A percentile compares a stretch with the other conserved stretches of the same genome.
phyloP scores from a whole-genome alignment of 2,329 filamentous ascomycete genomes.

The Aureobasidium leucospermi region DNA sequence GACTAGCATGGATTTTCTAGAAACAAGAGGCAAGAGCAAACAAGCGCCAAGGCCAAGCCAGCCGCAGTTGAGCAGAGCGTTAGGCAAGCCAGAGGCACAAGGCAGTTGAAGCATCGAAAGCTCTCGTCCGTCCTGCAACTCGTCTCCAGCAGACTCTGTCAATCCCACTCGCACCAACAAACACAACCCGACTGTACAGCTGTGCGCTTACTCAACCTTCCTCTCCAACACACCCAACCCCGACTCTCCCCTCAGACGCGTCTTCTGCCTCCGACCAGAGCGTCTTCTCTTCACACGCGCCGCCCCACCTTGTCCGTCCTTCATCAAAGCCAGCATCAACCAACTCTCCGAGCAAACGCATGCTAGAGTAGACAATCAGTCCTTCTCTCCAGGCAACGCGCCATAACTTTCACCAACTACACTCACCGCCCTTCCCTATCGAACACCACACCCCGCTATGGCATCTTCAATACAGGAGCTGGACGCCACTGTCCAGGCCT shows the following conservation, averaged over 20 bases:
- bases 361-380: slow-evolving; percentile 1
- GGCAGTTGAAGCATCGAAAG: neutral
- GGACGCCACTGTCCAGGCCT: slow-evolving; percentile 90
- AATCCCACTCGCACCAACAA: neutral
- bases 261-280: slow-evolving; percentile 1
- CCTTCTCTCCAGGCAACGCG: neutral
- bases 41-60: neutral
- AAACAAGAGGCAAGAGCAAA: neutral
- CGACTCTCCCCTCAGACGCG: neutral
- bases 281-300: slow-evolving; percentile 8
- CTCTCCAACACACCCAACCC: neutral
- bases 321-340: neutral
- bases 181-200: neutral
- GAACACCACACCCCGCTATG: slow-evolving; percentile 37
- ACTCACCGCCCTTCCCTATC: neutral
- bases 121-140: neutral
- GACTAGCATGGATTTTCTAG: neutral
- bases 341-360: neutral
- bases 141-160: neutral
- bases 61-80: neutral
- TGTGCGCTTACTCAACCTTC: neutral
- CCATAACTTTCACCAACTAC: neutral
- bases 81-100: neutral
- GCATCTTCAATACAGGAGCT: slow-evolving; percentile 81
- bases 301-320: slow-evolving; percentile 8